These are phyloP conservation scores for Papiliotrema nemorosa DNA, from an alignment of 1,284 basidiomycete species.

Conservation along the genomic window DNA sequence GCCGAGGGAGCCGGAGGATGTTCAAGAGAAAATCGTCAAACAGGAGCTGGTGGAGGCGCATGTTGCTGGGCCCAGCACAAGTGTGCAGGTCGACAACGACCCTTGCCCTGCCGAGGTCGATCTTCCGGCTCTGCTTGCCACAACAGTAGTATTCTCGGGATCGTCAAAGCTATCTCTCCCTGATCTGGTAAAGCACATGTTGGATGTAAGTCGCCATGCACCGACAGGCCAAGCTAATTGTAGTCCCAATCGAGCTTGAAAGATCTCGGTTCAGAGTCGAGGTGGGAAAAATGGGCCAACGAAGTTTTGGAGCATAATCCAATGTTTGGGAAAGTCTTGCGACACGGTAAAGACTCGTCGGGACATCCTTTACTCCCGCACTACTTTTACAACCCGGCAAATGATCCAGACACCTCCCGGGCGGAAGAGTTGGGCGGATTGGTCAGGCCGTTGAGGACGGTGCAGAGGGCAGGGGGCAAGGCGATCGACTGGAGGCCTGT, in stretches of 20 bases:
- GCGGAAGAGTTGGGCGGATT: constrained; percentile 46
- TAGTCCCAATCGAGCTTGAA: constrained; percentile 45
- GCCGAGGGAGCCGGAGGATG: too few relatives aligned
- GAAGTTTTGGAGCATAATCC: constrained; percentile 35
- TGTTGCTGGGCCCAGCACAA: not conserved
- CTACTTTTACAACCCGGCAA: constrained; percentile 47
- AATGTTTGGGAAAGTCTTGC: constrained; percentile 49
- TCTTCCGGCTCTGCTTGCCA: constrained; percentile 44
- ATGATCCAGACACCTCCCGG: constrained; percentile 43
- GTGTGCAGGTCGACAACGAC: not conserved
- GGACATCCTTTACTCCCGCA: constrained; percentile 47
- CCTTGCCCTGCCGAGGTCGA: constrained; percentile 36
- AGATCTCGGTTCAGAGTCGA: constrained; percentile 31
- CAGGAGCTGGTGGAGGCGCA: constrained; percentile 2
- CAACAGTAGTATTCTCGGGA: constrained; percentile 49
- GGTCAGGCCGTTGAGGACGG: constrained; percentile 47
- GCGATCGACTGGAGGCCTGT: constrained; percentile 51
- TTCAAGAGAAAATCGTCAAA: not conserved
- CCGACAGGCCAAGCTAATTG: not conserved
- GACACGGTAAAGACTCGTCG: constrained; percentile 48
- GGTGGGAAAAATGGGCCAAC: constrained; percentile 41
- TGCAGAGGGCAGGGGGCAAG: constrained; percentile 44
- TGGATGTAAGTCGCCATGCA: constrained; percentile 37
- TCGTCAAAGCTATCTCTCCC: constrained; percentile 45
- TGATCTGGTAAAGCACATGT: constrained; percentile 47